These are phyloP conservation scores for Metarhizium guizhouense DNA, from an alignment of 2,329 filamentous ascomycete species.

Conservation along the genomic window DNA sequence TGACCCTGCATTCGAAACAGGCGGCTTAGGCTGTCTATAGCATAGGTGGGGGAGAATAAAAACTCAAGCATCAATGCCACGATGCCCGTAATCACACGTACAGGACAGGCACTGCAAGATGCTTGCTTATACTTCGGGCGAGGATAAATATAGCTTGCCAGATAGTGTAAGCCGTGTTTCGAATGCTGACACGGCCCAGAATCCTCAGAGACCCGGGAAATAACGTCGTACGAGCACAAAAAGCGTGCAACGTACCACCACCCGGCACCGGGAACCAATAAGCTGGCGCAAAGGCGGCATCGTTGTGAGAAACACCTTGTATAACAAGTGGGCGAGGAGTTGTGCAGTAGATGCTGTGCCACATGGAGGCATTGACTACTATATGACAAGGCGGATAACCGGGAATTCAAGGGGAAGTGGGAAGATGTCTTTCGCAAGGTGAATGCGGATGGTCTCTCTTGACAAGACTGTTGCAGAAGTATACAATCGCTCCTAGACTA, in stretches of 20 bases:
- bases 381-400: neutral
- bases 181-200: neutral
- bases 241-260: neutral
- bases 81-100: neutral
- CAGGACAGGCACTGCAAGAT: neutral
- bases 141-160: neutral
- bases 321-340: neutral
- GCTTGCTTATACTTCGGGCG: neutral
- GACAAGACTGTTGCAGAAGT: no score
- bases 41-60: no score
- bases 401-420: neutral
- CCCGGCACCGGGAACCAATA: neutral
- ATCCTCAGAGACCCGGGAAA: neutral
- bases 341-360: neutral
- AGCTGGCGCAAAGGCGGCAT: neutral
- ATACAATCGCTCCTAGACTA: no score
- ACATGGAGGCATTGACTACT: neutral
- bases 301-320: neutral
- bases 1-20: no score
- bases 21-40: no score
- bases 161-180: neutral
- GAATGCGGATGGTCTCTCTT: no score
- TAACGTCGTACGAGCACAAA: neutral
- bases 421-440: neutral
- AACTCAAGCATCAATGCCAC: no score